phyloP scores from a whole-genome alignment of 148 eudicot genomes.

The Gaultheria prostrata region DNA sequence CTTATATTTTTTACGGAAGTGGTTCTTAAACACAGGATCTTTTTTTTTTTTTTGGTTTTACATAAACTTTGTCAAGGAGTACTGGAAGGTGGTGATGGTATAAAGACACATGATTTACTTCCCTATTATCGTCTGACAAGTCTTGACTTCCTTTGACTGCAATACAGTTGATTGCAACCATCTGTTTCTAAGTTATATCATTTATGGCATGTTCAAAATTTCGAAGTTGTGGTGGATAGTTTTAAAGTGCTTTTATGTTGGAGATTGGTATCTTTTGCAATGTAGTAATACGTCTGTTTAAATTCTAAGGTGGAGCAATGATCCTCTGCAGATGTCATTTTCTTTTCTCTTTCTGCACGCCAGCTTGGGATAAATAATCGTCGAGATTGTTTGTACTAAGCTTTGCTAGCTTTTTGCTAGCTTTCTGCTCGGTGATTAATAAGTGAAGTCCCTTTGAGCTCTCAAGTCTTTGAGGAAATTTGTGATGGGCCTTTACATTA shows the following conservation, averaged over 20 bases:
- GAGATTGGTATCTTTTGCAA: neutral
- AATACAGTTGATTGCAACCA: neutral
- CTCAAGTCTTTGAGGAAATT: neutral
- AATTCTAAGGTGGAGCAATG: neutral
- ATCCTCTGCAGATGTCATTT: neutral
- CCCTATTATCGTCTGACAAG: neutral
- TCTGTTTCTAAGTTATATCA: neutral
- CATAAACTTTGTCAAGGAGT: neutral
- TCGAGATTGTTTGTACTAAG: neutral
- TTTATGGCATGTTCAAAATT: neutral
- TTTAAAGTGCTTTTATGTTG: neutral
- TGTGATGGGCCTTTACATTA: neutral
- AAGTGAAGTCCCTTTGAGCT: neutral
- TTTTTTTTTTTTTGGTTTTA: neutral
- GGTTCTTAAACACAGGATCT: neutral
- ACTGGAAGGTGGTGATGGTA: neutral
- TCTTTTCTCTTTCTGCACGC: neutral
- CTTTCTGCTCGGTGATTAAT: neutral
- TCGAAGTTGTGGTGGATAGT: neutral
- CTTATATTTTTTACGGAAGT: neutral
- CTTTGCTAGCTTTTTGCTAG: neutral
- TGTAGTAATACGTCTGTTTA: neutral
- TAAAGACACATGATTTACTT: neutral
- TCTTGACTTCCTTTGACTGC: neutral
- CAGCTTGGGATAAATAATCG: neutral